phyloP scores from a whole-genome alignment of 2,329 filamentous ascomycete genomes.

The Triangularia verruculosa region DNA sequence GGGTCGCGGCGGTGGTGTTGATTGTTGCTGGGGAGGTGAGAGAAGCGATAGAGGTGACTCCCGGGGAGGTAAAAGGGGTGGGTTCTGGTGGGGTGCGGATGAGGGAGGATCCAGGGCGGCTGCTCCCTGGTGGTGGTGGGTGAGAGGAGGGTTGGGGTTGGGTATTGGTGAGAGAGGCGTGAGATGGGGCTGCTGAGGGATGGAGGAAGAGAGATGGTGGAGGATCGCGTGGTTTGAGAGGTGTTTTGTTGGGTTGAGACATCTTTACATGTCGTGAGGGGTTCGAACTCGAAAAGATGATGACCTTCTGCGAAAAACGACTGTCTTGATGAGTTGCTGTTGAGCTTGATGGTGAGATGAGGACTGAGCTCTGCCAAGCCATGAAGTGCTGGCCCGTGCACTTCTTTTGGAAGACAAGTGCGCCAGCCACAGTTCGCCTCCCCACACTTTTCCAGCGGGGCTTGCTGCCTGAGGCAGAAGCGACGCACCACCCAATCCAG shows the following conservation, averaged over 20 bases:
- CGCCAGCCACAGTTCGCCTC: constrained; percentile 9
- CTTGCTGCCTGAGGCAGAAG: constrained; percentile 21
- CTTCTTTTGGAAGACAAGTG: background rate
- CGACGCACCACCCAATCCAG: constrained; percentile 20
- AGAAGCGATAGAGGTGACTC: background rate
- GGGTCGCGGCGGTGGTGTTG: background rate
- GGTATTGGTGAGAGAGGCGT: constrained; percentile 57
- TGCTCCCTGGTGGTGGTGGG: background rate
- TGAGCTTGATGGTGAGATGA: background rate
- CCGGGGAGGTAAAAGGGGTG: background rate
- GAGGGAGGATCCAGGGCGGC: constrained; percentile 5
- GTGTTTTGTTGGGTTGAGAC: constrained; percentile 44
- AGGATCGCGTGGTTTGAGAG: constrained; percentile 49
- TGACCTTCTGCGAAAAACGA: background rate
- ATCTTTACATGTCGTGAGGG: constrained; percentile 34
- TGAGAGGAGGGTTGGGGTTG: constrained; percentile 37
- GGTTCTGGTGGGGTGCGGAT: background rate
- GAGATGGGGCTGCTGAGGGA: constrained; percentile 73
- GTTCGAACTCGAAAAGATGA: background rate
- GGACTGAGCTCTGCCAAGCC: background rate
- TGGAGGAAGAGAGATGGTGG: constrained; percentile 79
- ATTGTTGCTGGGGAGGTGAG: constrained; percentile 3
- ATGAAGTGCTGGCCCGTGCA: constrained; percentile 1
- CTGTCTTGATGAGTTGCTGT: background rate
- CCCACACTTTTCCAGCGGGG: background rate